A percentile compares a stretch with the other conserved stretches of the same genome.
Evolutionary conservation across 2,329 filamentous ascomycete genomes (phyloP).

Genomic region (Fusarium sp.): DNA sequence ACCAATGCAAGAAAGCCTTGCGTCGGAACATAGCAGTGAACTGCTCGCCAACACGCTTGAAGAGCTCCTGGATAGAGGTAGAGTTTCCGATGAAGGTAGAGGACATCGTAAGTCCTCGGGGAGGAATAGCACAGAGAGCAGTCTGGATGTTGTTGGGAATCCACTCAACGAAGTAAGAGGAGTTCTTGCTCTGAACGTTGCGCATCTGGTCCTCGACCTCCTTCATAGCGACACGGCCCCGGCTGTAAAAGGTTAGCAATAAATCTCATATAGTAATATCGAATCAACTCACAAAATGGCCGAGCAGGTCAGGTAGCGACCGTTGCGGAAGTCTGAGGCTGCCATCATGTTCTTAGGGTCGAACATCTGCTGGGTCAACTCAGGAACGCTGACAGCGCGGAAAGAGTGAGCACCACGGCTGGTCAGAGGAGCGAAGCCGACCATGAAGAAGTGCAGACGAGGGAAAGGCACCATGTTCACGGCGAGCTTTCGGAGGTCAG

Average conservation of each 20-base stretch:
- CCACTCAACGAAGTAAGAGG: slow-evolving; percentile 99
- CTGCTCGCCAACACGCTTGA: slow-evolving; percentile 99
- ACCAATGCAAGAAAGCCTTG: slow-evolving; percentile 99
- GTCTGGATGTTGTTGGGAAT: slow-evolving; percentile 99
- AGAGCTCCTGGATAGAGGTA: slow-evolving; percentile 99
- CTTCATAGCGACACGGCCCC: slow-evolving; percentile 99
- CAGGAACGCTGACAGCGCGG: slow-evolving; percentile 96
- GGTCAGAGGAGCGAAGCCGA: slow-evolving; percentile 98
- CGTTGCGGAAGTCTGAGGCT: slow-evolving; percentile 99
- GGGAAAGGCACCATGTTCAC: slow-evolving; percentile 99
- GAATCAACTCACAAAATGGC: slow-evolving; percentile 83
- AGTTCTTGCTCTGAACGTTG: slow-evolving; percentile 99
- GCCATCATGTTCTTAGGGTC: slow-evolving; percentile 99
- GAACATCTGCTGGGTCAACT: slow-evolving; percentile 99
- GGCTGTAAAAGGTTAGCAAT: slow-evolving; percentile 62
- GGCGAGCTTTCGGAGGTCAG: slow-evolving; percentile 97
- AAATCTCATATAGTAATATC: background rate
- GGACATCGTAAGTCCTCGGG: slow-evolving; percentile 98
- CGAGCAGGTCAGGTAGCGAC: slow-evolving; percentile 99
- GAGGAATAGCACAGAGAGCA: slow-evolving; percentile 97
- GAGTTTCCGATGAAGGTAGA: slow-evolving; percentile 99
- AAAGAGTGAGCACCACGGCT: slow-evolving; percentile 87
- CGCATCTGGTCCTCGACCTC: slow-evolving; percentile 99
- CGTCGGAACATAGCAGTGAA: slow-evolving; percentile 99
- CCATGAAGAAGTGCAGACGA: slow-evolving; percentile 99